These are phyloP conservation scores for Emergomyces africanus DNA, from an alignment of 2,329 filamentous ascomycete genomes.

Conservation along the genomic window DNA sequence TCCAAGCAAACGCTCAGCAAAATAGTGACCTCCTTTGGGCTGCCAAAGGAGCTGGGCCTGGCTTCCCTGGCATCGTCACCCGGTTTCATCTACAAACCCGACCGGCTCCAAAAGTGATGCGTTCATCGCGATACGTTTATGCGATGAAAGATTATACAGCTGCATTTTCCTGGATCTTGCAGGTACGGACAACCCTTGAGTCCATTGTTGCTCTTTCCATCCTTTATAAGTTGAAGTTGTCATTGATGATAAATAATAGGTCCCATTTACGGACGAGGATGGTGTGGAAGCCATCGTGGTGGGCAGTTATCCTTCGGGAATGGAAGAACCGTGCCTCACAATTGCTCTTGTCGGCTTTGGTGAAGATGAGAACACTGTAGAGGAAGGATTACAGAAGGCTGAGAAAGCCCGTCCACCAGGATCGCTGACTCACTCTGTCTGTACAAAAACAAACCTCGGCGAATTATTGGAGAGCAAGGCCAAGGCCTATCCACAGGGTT, in stretches of 20 bases:
- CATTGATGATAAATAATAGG: neutral
- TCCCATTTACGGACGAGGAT: neutral
- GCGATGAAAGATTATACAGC: slow-evolving; percentile 33
- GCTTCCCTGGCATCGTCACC: slow-evolving; percentile 43
- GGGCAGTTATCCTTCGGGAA: neutral
- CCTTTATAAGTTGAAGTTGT: neutral
- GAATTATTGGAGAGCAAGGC: slow-evolving; percentile 24
- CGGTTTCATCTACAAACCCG: slow-evolving; percentile 36
- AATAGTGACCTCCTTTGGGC: slow-evolving; percentile 40
- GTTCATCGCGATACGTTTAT: slow-evolving; percentile 35
- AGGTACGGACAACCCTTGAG: slow-evolving; percentile 6
- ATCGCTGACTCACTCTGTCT: neutral
- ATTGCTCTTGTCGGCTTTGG: neutral
- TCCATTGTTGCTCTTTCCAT: neutral
- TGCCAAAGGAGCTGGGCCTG: slow-evolving; percentile 36
- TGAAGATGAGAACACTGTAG: neutral
- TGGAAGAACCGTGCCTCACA: neutral
- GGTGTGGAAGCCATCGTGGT: neutral
- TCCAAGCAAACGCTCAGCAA: slow-evolving; percentile 15
- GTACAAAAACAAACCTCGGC: neutral
- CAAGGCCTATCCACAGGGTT: slow-evolving; percentile 35
- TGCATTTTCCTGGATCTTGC: slow-evolving; percentile 37
- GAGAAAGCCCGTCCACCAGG: neutral
- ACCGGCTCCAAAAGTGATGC: slow-evolving; percentile 15
- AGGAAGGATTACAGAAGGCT: neutral